These are phyloP conservation scores for Dillenia turbinata DNA, from an alignment of 164 flowering plant species.

Conservation along the genomic window DNA sequence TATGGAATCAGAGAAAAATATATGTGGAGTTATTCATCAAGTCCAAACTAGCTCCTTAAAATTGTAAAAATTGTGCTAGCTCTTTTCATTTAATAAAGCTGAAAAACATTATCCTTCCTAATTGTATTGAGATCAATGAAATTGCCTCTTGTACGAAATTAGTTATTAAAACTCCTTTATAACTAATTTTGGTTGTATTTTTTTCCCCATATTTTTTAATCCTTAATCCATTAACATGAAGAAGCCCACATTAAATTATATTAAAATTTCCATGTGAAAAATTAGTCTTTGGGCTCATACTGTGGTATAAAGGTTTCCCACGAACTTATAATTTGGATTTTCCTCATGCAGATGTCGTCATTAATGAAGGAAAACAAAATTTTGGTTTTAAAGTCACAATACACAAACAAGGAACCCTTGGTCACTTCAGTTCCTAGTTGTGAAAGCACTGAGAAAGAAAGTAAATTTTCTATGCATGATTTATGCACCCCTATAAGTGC, in stretches of 20 bases:
- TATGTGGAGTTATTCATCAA: no score
- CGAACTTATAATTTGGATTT: conserved; percentile 2
- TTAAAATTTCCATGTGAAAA: not conserved
- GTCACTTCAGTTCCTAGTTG: not conserved
- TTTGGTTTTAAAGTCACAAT: conserved; percentile 24
- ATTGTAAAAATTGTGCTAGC: no score
- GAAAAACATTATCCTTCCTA: no score
- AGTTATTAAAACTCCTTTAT: no score
- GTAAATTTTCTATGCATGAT: conserved; percentile 15
- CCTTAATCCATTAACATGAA: not conserved
- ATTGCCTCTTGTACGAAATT: no score
- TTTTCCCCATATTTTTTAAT: not conserved
- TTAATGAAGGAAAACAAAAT: conserved; percentile 37
- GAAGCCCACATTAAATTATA: not conserved
- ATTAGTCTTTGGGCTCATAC: not conserved
- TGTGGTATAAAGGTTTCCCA: not conserved
- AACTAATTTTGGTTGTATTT: not conserved
- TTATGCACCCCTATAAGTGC: conserved; percentile 13
- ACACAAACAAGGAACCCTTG: conserved; percentile 12
- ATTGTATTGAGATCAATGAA: no score
- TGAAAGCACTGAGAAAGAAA: conserved; percentile 15
- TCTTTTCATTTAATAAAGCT: no score
- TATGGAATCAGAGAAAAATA: no score
- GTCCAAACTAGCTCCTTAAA: no score
- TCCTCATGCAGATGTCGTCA: conserved; percentile 48